phyloP scores from a whole-genome alignment of 2,329 filamentous ascomycete species.

The Trichoderma lentiforme region DNA sequence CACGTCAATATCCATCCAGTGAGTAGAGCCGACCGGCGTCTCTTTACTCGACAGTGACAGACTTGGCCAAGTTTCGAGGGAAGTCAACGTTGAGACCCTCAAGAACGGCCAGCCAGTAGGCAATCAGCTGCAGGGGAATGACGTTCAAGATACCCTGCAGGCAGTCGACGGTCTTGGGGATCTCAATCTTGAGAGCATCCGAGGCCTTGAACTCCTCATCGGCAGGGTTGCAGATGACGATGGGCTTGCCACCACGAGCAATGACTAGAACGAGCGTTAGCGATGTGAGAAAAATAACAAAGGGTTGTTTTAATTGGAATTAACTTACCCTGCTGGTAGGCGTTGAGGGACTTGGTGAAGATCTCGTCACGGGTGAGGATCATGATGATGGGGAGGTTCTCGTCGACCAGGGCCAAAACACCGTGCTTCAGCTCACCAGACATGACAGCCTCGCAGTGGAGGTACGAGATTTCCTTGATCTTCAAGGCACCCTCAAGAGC shows the following conservation, averaged over 20 bases:
- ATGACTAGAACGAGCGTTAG: constrained; percentile 60
- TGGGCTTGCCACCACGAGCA: constrained; percentile 91
- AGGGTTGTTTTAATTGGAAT: neutral
- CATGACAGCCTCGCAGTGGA: constrained; percentile 99
- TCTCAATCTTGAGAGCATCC: constrained; percentile 95
- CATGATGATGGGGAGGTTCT: constrained; percentile 99
- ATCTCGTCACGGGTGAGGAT: constrained; percentile 94
- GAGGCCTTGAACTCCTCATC: constrained; percentile 86
- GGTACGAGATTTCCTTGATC: constrained; percentile 99
- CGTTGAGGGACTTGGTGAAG: constrained; percentile 98
- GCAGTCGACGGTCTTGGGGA: constrained; percentile 91
- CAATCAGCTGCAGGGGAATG: constrained; percentile 94
- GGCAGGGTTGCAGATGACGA: constrained; percentile 92
- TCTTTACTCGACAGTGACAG: constrained; percentile 91
- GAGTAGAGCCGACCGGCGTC: constrained; percentile 15
- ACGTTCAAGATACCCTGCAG: constrained; percentile 97
- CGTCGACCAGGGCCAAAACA: constrained; percentile 93
- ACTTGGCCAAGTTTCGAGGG: constrained; percentile 97
- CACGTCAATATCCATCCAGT: neutral
- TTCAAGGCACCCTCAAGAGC: constrained; percentile 96
- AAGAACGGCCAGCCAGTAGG: constrained; percentile 96
- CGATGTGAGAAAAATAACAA: neutral
- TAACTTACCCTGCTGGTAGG: constrained; percentile 85
- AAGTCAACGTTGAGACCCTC: constrained; percentile 98
- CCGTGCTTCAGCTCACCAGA: constrained; percentile 99